Percentiles rank a stretch among this genome's conserved stretches.
These are phyloP conservation scores for Theobroma cacao DNA, from an alignment of 345 rosid species.

Conservation along the genomic window DNA sequence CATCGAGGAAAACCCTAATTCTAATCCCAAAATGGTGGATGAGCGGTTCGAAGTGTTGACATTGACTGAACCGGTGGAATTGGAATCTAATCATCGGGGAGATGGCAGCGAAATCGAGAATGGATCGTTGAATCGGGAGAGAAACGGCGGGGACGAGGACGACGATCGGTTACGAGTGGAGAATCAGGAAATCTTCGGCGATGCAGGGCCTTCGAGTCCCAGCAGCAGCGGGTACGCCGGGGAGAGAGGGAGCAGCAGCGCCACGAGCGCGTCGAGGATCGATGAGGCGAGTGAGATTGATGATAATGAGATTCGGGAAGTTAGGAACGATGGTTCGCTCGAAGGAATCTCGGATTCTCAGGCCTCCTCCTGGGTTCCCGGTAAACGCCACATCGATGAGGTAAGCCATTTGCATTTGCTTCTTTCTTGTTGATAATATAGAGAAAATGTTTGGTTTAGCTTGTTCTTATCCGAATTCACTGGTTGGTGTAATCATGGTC, in stretches of 20 bases:
- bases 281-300: constrained; percentile 39
- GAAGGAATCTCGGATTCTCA: constrained; percentile 40
- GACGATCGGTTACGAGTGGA: neutral
- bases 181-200: constrained; percentile 39
- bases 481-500: neutral
- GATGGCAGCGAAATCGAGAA: neutral
- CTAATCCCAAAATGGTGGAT: constrained; percentile 21
- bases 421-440: neutral
- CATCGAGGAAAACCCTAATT: constrained; percentile 32
- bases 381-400: constrained; percentile 88
- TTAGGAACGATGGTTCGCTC: constrained; percentile 25
- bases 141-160: constrained; percentile 13
- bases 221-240: constrained; percentile 95
- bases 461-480: neutral
- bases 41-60: constrained; percentile 33
- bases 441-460: neutral
- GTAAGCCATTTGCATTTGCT: constrained; percentile 26
- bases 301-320: constrained; percentile 58
- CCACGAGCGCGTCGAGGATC: constrained; percentile 42
- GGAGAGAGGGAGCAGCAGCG: constrained; percentile 87
- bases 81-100: neutral
- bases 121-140: constrained; percentile 26
- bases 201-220: constrained; percentile 65
- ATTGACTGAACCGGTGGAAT: constrained; percentile 25
- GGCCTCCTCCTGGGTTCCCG: constrained; percentile 61